Base-by-base conservation (phyloP, 2,329 filamentous ascomycete species). In the Xylariaceae sp. region DNA sequence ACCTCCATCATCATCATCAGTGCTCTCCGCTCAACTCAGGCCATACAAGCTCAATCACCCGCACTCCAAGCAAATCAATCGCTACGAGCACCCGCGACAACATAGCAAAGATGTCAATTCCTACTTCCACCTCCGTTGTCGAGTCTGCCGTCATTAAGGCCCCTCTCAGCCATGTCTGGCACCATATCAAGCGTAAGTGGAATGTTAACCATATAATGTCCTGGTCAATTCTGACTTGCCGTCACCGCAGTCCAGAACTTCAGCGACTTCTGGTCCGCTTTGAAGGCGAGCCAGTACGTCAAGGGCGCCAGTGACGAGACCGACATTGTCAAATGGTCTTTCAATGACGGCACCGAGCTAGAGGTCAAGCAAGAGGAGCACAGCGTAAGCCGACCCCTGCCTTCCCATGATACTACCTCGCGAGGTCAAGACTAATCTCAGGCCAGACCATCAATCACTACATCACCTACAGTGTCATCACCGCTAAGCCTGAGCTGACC, bases 291-390 rank as follows among this genome's bases (percentile, higher is more conserved):
- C 61, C 79, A 85, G 61, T 73, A 69, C 54, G 78, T 82, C 63
- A 82, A 83, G 69, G 80, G 78, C 38, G 63, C 72, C 12, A 77
- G 70, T 37, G 63, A 71, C n/a, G 82, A 86, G 64, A 79, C 81
- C 34, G 81, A 86, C 54, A 66, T 86, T 42, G 75, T 85, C 56
- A 75, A 76, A 62, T 87, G 83, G 83, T 76, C 73, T 16, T 87
- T 87, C 71, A 79, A 81, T 62, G 83, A 87, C 55, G 81, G 81
- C 37, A 79, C 76, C 19, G 73, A 78, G 41, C 66, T 85, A 16
- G 81, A 87, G 62, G 79, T 87, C 52, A 87, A 87, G 78, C 81
- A 84, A 68, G 83, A 87, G 65, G 83, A 85, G 69, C 82, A 87
- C 67, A 83, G 78, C 51, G 80, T 84, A 64, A 45, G 75, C 63